Conservation (phyloP, 257 asterid genomes). For the Fraxinus excelsior region DNA sequence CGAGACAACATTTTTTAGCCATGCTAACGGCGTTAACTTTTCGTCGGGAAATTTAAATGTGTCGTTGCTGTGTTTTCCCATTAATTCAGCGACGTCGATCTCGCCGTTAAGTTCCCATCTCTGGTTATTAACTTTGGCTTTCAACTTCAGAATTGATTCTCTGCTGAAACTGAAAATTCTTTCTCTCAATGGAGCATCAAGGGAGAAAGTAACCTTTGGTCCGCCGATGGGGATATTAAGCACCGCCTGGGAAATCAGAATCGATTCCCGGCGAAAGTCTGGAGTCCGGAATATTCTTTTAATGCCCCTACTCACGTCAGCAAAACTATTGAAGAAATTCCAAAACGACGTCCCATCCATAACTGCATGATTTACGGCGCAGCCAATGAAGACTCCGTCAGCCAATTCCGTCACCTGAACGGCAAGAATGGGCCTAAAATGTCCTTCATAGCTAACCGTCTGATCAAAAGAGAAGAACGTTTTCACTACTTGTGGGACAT, state of each 20-base stretch:
- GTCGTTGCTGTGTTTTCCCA: constrained; percentile 69
- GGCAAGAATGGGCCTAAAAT: background rate
- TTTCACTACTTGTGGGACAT: constrained; percentile 28
- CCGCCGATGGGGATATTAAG: constrained; percentile 58
- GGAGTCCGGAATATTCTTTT: constrained; percentile 48
- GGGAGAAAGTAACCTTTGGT: constrained; percentile 49
- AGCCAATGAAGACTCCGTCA: background rate
- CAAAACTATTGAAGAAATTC: constrained; percentile 32
- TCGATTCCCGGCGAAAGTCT: constrained; percentile 63
- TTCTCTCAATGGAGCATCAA: constrained; percentile 59
- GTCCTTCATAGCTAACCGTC: background rate
- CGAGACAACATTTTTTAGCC: constrained; percentile 35
- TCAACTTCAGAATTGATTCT: constrained; percentile 57
- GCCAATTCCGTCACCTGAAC: constrained; percentile 43
- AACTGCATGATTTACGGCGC: background rate
- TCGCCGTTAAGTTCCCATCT: constrained; percentile 35
- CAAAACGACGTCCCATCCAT: background rate
- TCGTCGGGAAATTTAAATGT: constrained; percentile 29
- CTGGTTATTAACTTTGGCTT: constrained; percentile 44
- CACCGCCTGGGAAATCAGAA: constrained; percentile 57
- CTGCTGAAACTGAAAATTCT: constrained; percentile 66
- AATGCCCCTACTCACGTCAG: constrained; percentile 53
- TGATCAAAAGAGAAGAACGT: background rate
- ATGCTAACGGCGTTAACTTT: constrained; percentile 36
- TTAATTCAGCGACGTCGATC: constrained; percentile 46